Percentiles rank a stretch among this genome's conserved stretches.
Conservation (phyloP, 2,329 filamentous ascomycete species). For the Alternaria dauci region DNA sequence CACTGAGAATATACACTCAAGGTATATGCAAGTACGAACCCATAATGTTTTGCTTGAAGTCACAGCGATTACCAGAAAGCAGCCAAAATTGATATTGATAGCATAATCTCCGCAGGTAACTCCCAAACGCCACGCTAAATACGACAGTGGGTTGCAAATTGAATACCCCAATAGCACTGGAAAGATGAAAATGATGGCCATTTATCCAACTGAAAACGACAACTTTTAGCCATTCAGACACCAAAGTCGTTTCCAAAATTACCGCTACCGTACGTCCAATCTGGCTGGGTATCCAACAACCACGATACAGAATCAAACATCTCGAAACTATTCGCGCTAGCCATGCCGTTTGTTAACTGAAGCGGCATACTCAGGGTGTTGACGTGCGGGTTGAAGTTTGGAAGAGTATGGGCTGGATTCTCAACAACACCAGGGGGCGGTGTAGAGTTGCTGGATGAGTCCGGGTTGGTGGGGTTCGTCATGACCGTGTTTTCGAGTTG, state of each 20-base stretch:
- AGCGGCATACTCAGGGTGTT: conserved; percentile 60
- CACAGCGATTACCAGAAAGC: not conserved
- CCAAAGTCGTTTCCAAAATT: conserved; percentile 45
- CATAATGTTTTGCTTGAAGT: not conserved
- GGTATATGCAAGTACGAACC: not conserved
- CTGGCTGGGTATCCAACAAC: conserved; percentile 80
- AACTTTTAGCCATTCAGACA: conserved; percentile 22
- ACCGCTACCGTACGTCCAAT: conserved; percentile 44
- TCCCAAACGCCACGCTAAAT: conserved; percentile 14
- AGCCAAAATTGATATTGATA: not conserved
- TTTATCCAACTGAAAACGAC: not conserved
- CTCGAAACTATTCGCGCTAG: conserved; percentile 60
- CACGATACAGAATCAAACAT: conserved; percentile 93
- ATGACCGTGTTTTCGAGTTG: conserved; percentile 71
- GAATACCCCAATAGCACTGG: not conserved
- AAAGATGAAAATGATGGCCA: not conserved
- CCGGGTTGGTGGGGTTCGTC: conserved; percentile 86
- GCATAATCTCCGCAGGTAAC: not conserved
- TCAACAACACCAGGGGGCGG: conserved; percentile 59
- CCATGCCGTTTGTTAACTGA: conserved; percentile 65
- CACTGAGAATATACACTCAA: not conserved
- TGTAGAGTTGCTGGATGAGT: conserved; percentile 71
- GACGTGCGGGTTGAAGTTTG: conserved; percentile 50
- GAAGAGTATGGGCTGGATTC: conserved; percentile 44
- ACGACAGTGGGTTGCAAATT: not conserved